Base-by-base conservation (phyloP, 768 basidiomycete genomes). In the Leccinellum rugosiceps region DNA sequence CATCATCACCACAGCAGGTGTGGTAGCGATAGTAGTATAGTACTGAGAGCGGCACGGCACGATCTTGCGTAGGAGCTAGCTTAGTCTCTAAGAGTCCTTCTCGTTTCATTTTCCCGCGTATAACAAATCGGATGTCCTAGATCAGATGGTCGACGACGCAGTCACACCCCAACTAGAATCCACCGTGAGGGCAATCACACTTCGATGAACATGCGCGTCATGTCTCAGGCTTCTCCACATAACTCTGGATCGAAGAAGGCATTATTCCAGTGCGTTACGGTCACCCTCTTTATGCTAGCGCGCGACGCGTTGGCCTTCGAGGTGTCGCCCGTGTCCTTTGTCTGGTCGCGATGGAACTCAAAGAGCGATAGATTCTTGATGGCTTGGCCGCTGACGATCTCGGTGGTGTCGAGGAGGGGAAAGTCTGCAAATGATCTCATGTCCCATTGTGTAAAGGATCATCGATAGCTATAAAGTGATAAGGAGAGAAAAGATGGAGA, bases 261-360 rank as follows among this genome's bases (percentile, higher is more conserved):
- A 38, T 17, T 38, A 1, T 38, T 32, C 28, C 9, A 9, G 14
- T 5, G 11, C 3, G 51, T 47, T 50, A 56, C 11, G 10, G 44
- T 46, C 50, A 58, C 55, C 0, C 17, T 41, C n/a, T 14, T 57
- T 53, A 61, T 59, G 11, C 44, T 53, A 17, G 38, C 57, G 14
- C 21, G 21, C 15, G 56, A 53, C 31, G 51, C 35, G 31, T 49
- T 61, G 31, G 11, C 55, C 38, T 60, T 53, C n/a, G 56, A 23
- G 34, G 60, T 53, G 10, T 35, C 23, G 2, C n/a, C 25, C 3
- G 44, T 23, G n/a, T 34, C 11, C 30, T 55, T 6, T 3, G 6
- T 45, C 11, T 28, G 6, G n/a, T 15, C n/a, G n/a, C n/a, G 4
- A n/a, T 5, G 10, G n/a, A 41, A 17, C 28, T 14, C 21, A 43